Evolutionary conservation across 805 yeast genomes (phyloP).

Genomic region (Myxozyma mucilagina): DNA sequence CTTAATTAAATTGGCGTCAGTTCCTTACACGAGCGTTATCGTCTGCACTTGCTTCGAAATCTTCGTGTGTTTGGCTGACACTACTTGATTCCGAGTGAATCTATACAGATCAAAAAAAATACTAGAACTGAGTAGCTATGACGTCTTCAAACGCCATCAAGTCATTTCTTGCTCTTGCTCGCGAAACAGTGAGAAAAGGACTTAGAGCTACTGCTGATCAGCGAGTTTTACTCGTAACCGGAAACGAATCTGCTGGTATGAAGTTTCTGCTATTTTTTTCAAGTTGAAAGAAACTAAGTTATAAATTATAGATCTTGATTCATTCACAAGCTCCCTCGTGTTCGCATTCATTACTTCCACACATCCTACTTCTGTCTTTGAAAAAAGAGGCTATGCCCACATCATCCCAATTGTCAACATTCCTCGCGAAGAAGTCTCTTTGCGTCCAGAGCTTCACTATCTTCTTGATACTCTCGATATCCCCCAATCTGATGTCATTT

Average conservation of each 20-base stretch:
- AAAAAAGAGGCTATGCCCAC: conserved; percentile 31
- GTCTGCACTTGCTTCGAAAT: too few species aligned
- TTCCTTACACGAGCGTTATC: too few species aligned
- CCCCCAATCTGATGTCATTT: conserved; percentile 53
- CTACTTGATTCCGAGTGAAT: background rate
- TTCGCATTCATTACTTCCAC: conserved; percentile 60
- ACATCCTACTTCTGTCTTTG: conserved; percentile 6
- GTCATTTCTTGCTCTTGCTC: conserved; percentile 19
- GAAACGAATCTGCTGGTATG: conserved; percentile 75
- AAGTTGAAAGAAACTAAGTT: too few species aligned
- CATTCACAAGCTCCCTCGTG: conserved; percentile 72
- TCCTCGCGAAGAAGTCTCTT: conserved; percentile 58
- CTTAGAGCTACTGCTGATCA: background rate
- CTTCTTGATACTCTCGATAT: conserved; percentile 54
- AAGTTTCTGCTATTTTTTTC: background rate
- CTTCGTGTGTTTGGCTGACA: background rate
- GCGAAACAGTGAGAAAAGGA: conserved; percentile 16
- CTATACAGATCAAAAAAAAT: too few species aligned
- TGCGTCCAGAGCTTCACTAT: conserved; percentile 69
- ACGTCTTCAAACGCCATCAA: conserved; percentile 11
- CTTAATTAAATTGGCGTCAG: too few species aligned
- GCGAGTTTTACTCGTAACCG: conserved; percentile 53
- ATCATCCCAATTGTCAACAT: conserved; percentile 77
- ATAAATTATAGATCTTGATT: conserved; percentile 63
- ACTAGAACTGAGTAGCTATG: too few species aligned